Percentiles rank a stretch among this genome's conserved stretches.
These are phyloP conservation scores for Podospora sp. DNA, from an alignment of 495 filamentous ascomycete species.

Conservation along the genomic window DNA sequence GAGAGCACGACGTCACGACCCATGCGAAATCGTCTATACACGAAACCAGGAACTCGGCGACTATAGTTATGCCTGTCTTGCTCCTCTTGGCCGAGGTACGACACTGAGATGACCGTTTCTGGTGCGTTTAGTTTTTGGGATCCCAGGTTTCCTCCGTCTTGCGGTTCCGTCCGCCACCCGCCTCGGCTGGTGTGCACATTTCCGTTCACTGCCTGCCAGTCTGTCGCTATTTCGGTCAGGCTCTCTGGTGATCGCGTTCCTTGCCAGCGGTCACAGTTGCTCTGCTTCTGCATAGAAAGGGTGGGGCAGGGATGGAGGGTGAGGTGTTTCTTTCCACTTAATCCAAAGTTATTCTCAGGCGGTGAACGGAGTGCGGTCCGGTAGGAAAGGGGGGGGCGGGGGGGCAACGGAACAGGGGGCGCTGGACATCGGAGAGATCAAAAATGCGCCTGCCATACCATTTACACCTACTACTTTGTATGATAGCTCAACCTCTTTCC, in stretches of 20 bases:
- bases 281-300: slow-evolving; percentile 1
- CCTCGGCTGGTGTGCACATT: not conserved
- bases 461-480: slow-evolving; percentile 14
- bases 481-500: slow-evolving; percentile 15
- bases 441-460: not conserved
- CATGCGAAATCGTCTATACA: slow-evolving; percentile 22
- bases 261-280: not conserved
- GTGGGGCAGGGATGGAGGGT: not conserved
- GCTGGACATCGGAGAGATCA: not conserved
- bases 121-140: not conserved
- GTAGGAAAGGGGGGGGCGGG: not conserved
- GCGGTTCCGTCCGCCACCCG: not conserved
- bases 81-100: not conserved
- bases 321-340: not conserved
- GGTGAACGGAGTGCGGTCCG: not conserved
- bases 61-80: not conserved
- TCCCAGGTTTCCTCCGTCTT: not conserved
- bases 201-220: not conserved
- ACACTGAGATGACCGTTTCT: slow-evolving; percentile 1
- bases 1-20: slow-evolving; percentile 28
- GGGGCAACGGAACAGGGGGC: not conserved
- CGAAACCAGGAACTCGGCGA: not conserved
- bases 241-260: not conserved
- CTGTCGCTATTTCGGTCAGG: not conserved
- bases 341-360: slow-evolving; percentile 3